Evolutionary conservation across 169 alveolate species (phyloP).

Genomic region (Plasmodium relictum): DNA sequence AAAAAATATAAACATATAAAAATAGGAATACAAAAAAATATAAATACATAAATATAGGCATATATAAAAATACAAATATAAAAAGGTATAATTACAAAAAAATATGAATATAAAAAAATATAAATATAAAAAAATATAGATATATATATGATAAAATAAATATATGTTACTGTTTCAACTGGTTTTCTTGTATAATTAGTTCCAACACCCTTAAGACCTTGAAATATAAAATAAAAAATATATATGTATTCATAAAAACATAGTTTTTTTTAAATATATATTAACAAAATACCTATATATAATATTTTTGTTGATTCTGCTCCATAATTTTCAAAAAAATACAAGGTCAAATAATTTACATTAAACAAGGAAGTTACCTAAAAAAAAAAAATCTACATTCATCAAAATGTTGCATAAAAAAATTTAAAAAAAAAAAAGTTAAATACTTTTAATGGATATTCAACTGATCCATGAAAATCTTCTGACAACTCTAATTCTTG

Average conservation of each 20-base stretch:
- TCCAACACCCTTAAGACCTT: constrained; percentile 83
- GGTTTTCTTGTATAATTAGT: constrained; percentile 83
- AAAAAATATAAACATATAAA: too few relatives aligned
- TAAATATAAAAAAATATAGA: too few relatives aligned
- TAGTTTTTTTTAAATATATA: background rate
- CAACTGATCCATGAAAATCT: constrained; percentile 87
- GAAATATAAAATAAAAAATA: constrained; percentile 1
- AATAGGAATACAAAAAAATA: too few relatives aligned
- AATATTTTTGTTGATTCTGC: constrained; percentile 82
- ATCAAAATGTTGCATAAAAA: background rate
- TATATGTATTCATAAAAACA: background rate
- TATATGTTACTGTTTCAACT: constrained; percentile 81
- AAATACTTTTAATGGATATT: constrained; percentile 83
- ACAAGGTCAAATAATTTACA: constrained; percentile 81
- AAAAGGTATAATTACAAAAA: too few relatives aligned
- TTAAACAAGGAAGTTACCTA: constrained; percentile 84
- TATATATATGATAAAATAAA: too few relatives aligned
- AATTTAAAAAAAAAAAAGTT: background rate
- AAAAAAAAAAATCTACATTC: background rate
- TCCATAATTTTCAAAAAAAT: constrained; percentile 80
- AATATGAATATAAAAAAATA: too few relatives aligned
- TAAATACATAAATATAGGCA: too few relatives aligned
- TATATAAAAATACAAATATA: too few relatives aligned
- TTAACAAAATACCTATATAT: constrained; percentile 72
- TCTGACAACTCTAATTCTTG: constrained; percentile 84